Base-by-base conservation (phyloP, 2,329 filamentous ascomycete species). In the Pseudogymnoascus sp. region DNA sequence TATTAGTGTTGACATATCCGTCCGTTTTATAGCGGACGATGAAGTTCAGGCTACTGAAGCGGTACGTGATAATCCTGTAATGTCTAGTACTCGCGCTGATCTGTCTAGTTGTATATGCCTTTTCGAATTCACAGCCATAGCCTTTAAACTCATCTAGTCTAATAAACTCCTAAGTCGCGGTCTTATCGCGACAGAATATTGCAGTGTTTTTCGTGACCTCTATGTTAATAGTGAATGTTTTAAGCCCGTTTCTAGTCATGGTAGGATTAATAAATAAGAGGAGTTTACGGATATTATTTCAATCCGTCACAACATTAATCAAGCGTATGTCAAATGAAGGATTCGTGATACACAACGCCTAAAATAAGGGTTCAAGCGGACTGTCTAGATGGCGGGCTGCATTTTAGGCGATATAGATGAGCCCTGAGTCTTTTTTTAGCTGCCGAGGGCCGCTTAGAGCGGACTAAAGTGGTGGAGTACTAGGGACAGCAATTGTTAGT, bases 221-320 rank as follows among this genome's bases (percentile, higher is more conserved):
- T 29, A 78, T 70, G 0, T 72, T 64, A 42, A 82, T 78, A n/a
- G 70, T 73, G 65, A 81, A 81, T 4, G 69, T 8, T 12, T 77
- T 71, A 10, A 70, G 67, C 14, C 66, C 64, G 34, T 72, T 65
- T 42, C 63, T 70, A 23, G 51, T 63, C 2, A 68, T 64, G 5
- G 16, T 61, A 0, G 73, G 73, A 36, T 76, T 70, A 60, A 80
- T 65, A 64, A 81, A 80, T 1, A 72, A 72, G 1, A 81, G 72
- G 18, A 82, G 76, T 68, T 81, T 81, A 31, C 79, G 77, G 61
- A 82, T 74, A 61, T 78, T 80, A 69, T 79, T 80, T 31, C 78
- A 71, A 66, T 81, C 79, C 2, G 75, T 78, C 18, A 82, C n/a
- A n/a, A n/a, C n/a, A n/a, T n/a, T n/a, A n/a, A n/a, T n/a, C n/a